Evolutionary conservation across 176 grass and related monocot genomes (phyloP).

Genomic region (Zoysia japonica): DNA sequence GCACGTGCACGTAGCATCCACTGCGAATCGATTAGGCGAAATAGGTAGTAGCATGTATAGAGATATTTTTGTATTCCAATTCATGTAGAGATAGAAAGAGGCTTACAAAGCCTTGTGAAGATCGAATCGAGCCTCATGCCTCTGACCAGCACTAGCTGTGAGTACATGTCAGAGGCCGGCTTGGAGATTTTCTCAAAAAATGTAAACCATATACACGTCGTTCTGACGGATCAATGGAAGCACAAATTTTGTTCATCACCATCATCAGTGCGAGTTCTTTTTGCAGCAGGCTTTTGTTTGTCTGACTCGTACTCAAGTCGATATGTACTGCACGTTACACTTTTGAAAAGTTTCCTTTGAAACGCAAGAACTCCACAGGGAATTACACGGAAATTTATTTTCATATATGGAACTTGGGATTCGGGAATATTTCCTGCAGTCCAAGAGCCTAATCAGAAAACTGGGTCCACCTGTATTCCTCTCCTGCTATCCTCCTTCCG

Average conservation of each 20-base stretch:
- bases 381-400: too few species aligned
- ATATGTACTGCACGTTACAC: background rate
- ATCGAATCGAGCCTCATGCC: slow-evolving; percentile 6
- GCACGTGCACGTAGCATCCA: background rate
- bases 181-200: slow-evolving; percentile 2
- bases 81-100: slow-evolving; percentile 32
- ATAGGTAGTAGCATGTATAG: too few species aligned
- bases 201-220: slow-evolving; percentile 4
- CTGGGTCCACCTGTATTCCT: too few species aligned
- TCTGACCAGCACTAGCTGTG: slow-evolving; percentile 35
- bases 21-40: background rate
- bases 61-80: slow-evolving; percentile 17
- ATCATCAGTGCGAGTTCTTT: background rate
- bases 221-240: slow-evolving; percentile 35
- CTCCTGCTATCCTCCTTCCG: too few species aligned
- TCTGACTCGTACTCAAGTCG: background rate
- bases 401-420: too few species aligned
- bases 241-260: slow-evolving; percentile 32
- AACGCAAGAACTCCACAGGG: too few species aligned
- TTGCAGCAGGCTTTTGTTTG: background rate
- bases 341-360: too few species aligned
- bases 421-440: too few species aligned
- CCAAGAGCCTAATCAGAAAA: too few species aligned
- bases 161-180: background rate
- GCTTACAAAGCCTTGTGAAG: slow-evolving; percentile 22